Evolutionary conservation across 306 rosid genomes (phyloP), one percentile per base, ranked within the genome.

Genomic region (Fragaria nilgerrensis): DNA sequence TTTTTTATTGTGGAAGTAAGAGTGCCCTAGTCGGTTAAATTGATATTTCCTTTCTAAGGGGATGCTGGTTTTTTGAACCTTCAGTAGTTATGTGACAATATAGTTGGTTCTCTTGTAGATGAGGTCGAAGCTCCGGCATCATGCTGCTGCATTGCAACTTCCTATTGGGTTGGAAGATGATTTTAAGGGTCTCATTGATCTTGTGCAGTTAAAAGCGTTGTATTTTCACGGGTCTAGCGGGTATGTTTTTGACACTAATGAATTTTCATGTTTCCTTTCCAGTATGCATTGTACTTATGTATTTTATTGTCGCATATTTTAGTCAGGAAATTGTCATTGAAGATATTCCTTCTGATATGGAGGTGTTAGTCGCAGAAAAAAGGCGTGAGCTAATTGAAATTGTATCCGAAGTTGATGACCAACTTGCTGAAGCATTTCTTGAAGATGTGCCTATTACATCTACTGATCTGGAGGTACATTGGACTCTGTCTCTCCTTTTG

Each of bases 81-180:
- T 61, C 67, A 59, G 10, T 14, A 17, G 6, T 56, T 69, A 14
- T 32, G 39, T 70, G 69, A 44, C 68, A 66, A 78, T 75, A 32
- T 47, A 37, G 59, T 83, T 79, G 78, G 59, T 76, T 88, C 73
- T 82, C 72, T 77, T 88, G 74, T 83, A 95, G 99, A 93, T 97
- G 79, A 86, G 99, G 87, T 81, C 97, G 71, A 95, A 92, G 86
- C 99, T 95, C 71, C 93, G 97, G 69, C 99, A 95, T 87, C 92
- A 95, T 76, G 91, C 92, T 87, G 99, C 99, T 78, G 99, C 97
- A 41, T 43, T 95, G 68, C 99, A 95, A 88, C 94, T 95, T 76
- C 99, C 99, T 16, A 91, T 95, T 61, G 99, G 99, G 56, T 88
- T 95, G 84, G 99, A 95, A 87, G 99, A 92, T 7, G 86, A 90